Base-by-base conservation (phyloP, 768 basidiomycete genomes). In the Mycena crocata region DNA sequence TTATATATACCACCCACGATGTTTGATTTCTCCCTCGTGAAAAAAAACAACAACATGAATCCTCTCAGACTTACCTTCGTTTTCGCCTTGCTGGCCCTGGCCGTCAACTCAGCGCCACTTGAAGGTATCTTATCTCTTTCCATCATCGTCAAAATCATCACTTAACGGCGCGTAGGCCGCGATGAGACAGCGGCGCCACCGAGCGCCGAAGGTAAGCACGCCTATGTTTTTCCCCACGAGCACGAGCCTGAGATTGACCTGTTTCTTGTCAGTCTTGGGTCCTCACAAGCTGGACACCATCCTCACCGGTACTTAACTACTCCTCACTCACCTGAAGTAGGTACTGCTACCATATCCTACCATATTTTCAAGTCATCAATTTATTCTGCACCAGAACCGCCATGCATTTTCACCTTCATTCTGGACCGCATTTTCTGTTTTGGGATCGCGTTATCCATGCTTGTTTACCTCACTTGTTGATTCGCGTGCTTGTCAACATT, bases 271-370 rank as follows among this genome's bases (percentile, higher is more conserved):
- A 65, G 64, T 51, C 6, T 31, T 13, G 2, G 56, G 57, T 23
- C 64, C 56, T 58, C 64, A 52, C 42, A 49, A 57, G n/a, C 30
- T 65, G 48, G 8, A 35, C 3, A 51, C 64, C 34, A n/a, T 65
- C 24, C 64, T 65, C 32, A 57, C 26, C 15, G 64, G 64, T 23
- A 44, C 10, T 2, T 48, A 52, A 21, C 9, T 17, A 15, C 46
- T 12, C 30, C 10, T 19, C 12, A 49, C 15, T 32, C 45, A 23
- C 24, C 24, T 46, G 7, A 24, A 14, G 45, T 46, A 26, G n/a
- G n/a, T n/a, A n/a, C n/a, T n/a, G n/a, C n/a, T n/a, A n/a, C n/a
- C n/a, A n/a, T n/a, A n/a, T n/a, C n/a, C n/a, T n/a, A n/a, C n/a
- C 45, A 23, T 5, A 26, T 21, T 46, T 46, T 10, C 45, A 31